These are phyloP conservation scores for Auricularia sp. DNA, from an alignment of 768 basidiomycete genomes.

Conservation along the genomic window DNA sequence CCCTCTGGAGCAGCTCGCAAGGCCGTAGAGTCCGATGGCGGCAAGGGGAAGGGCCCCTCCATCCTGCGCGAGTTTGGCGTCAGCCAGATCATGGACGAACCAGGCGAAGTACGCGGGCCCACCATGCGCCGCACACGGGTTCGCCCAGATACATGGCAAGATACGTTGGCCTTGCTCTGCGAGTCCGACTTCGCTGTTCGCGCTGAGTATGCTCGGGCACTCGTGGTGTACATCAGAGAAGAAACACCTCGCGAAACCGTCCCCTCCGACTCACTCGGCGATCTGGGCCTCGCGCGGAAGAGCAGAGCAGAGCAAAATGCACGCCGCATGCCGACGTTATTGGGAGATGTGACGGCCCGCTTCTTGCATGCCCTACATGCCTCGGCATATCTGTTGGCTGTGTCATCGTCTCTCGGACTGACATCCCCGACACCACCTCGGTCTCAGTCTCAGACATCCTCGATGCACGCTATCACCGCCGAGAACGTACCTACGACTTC, in stretches of 20 bases:
- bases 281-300: neutral
- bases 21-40: neutral
- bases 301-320: neutral
- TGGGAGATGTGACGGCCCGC: constrained; percentile 50
- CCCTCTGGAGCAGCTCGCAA: neutral
- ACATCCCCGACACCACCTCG: constrained; percentile 23
- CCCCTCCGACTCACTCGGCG: neutral
- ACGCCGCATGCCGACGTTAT: constrained; percentile 1
- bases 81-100: neutral
- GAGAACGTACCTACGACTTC: constrained; percentile 11
- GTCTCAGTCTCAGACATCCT: constrained; percentile 31
- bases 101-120: neutral
- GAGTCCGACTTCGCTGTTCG: constrained; percentile 71
- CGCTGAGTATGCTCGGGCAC: constrained; percentile 59
- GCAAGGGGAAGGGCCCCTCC: neutral
- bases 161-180: constrained; percentile 76
- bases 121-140: constrained; percentile 41
- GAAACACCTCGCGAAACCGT: constrained; percentile 37
- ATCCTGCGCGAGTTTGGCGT: neutral
- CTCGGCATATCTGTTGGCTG: constrained; percentile 69
- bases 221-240: constrained; percentile 65
- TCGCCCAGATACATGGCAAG: constrained; percentile 81
- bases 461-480: constrained; percentile 19
- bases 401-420: constrained; percentile 52
- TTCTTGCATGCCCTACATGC: constrained; percentile 76